These are phyloP conservation scores for Pestalotiopsis sp. DNA, from an alignment of 2,329 filamentous ascomycete species.

Conservation along the genomic window DNA sequence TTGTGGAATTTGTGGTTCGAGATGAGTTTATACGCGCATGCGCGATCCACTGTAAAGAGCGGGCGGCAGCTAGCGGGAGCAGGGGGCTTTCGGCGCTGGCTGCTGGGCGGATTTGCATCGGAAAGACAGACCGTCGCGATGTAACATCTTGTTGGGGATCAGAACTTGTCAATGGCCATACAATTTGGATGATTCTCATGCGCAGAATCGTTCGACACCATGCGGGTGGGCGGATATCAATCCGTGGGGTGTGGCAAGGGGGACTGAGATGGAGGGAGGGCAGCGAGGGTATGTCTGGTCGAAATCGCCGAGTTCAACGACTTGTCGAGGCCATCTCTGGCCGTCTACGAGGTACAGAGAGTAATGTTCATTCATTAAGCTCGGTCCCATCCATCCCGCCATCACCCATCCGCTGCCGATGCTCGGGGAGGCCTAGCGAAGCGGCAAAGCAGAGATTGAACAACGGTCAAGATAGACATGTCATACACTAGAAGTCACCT, in stretches of 20 bases:
- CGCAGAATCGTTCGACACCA: not conserved
- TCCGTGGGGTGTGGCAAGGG: not conserved
- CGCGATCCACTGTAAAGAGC: not conserved
- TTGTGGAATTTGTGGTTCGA: not conserved
- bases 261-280: too few relatives aligned
- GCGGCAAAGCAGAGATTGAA: too few relatives aligned
- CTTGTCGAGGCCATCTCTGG: too few relatives aligned
- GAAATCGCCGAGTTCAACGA: too few relatives aligned
- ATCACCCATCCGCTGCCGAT: too few relatives aligned
- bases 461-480: too few relatives aligned
- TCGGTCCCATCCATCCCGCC: too few relatives aligned
- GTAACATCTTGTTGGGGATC: not conserved
- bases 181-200: not conserved
- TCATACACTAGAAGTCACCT: too few relatives aligned
- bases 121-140: not conserved
- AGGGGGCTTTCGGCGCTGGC: not conserved
- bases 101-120: not conserved
- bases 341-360: too few relatives aligned
- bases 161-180: not conserved
- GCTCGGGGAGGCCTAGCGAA: too few relatives aligned
- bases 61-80: not conserved
- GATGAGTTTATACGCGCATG: not conserved
- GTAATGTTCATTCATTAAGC: too few relatives aligned
- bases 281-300: too few relatives aligned
- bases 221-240: not conserved